A percentile compares a stretch with the other conserved stretches of the same genome.
These are phyloP conservation scores for Friedmanniomyces simplex DNA, from an alignment of 495 filamentous ascomycete species.

Conservation along the genomic window DNA sequence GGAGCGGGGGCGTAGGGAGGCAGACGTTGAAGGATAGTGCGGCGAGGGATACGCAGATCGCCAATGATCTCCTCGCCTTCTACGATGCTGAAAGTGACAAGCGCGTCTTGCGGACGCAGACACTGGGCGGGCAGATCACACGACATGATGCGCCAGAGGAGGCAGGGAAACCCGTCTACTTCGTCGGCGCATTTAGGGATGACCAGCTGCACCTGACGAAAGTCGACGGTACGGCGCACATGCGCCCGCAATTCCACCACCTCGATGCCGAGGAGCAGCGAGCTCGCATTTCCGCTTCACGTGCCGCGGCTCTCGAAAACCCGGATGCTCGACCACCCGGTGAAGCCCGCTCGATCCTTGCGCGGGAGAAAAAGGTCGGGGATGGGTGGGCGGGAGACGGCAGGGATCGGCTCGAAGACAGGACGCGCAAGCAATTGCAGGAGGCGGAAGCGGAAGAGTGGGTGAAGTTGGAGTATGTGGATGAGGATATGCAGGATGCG, in stretches of 20 bases:
- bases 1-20: constrained; percentile 24
- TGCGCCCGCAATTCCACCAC: constrained; percentile 66
- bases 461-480: constrained; percentile 52
- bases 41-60: constrained; percentile 10
- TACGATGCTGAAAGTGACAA: constrained; percentile 39
- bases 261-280: constrained; percentile 56
- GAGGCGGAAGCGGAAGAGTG: constrained; percentile 59
- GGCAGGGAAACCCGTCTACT: constrained; percentile 53
- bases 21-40: constrained; percentile 35
- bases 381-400: constrained; percentile 35
- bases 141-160: constrained; percentile 33
- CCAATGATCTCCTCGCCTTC: constrained; percentile 28
- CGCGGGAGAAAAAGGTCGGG: constrained; percentile 52
- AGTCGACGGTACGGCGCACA: constrained; percentile 57
- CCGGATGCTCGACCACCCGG: constrained; percentile 21
- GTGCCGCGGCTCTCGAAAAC: neutral
- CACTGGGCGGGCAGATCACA: constrained; percentile 58
- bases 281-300: constrained; percentile 20
- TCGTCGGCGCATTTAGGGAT: constrained; percentile 58
- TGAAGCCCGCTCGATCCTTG: constrained; percentile 55
- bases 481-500: constrained; percentile 54
- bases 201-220: constrained; percentile 60
- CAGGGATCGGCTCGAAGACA: constrained; percentile 39
- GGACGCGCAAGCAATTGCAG: constrained; percentile 34
- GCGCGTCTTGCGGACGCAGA: constrained; percentile 46